Evolutionary conservation across 1,284 basidiomycete genomes (phyloP), one percentile per base, ranked within the genome.

Genomic region (Afroboletus lepidellus): DNA sequence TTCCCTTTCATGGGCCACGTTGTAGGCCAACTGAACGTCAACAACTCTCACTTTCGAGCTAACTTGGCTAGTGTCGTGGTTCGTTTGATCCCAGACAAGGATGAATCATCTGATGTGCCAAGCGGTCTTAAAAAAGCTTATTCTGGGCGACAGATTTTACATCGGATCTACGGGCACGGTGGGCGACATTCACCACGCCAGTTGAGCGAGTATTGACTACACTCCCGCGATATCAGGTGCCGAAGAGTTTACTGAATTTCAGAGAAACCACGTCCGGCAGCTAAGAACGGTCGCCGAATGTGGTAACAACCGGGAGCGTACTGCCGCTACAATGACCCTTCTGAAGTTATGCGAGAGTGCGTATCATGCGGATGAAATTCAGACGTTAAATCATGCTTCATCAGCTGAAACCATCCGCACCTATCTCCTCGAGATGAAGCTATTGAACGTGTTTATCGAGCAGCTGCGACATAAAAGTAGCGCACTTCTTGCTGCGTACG

Each of bases 91-190:
- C 24, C 43, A 8, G 23, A 48, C 1, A 41, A 25, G 11, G 29
- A 12, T 2, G 29, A 36, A 20, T 42, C 50, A 23, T 23, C 27
- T 1, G 33, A 46, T 12, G 43, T 2, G 23, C 30, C 39, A 30
- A 20, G 2, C 39, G 1, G 1, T 7, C n/a, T n/a, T n/a, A n/a
- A n/a, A n/a, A 8, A 1, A 24, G 15, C 5, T 7, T 32, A 56
- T 41, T 20, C 36, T 3, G 9, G 11, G 29, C 5, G 29, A 13
- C 29, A 13, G 11, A 29, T 47, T 15, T 29, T 65, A 9, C 24
- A 30, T 16, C 15, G 6, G 1, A 36, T 67, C 24, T 69, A 64
- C 18, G 61, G 59, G 8, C 46, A 66, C 0, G 54, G 66, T 66
- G 12, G 41, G 57, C 21, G 4, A 5, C 27, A 29, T 29, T 30